Evolutionary conservation across 2,329 filamentous ascomycete genomes (phyloP).

Genomic region (Purpureocillium takamizusanense): DNA sequence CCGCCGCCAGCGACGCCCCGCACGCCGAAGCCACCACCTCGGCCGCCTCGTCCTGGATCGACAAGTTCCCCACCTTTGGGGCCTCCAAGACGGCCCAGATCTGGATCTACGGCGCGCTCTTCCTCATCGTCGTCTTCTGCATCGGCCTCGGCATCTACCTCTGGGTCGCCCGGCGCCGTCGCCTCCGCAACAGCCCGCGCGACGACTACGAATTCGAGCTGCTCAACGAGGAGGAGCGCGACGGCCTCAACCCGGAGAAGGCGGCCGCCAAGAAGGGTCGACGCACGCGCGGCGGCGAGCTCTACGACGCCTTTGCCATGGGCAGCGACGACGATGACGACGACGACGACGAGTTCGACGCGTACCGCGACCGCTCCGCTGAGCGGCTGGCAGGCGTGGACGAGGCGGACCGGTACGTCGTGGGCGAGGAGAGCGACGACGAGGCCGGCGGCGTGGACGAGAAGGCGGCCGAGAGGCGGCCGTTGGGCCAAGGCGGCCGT

Average conservation of each 20-base stretch:
- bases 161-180: conserved; percentile 67
- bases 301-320: conserved; percentile 96
- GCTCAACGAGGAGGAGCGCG: conserved; percentile 70
- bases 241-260: conserved; percentile 43
- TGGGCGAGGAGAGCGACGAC: conserved; percentile 37
- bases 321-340: conserved; percentile 63
- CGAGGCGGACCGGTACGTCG: conserved; percentile 35
- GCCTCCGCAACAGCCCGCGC: conserved; percentile 62
- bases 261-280: conserved; percentile 31
- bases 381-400: conserved; percentile 16
- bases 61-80: conserved; percentile 85
- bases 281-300: conserved; percentile 66
- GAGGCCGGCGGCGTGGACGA: conserved; percentile 17
- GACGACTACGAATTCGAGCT: conserved; percentile 94
- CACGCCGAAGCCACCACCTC: conserved; percentile 22
- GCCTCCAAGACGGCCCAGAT: conserved; percentile 78
- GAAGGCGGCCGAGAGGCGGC: conserved; percentile 13
- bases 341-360: conserved; percentile 41
- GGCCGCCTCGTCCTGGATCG: conserved; percentile 65
- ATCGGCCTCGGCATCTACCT: conserved; percentile 72
- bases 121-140: conserved; percentile 81
- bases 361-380: conserved; percentile 29
- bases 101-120: conserved; percentile 86
- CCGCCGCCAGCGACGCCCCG: conserved; percentile 17
- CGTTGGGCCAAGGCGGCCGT: conserved; percentile 11